Percentiles rank a stretch among this genome's conserved stretches.
These are phyloP conservation scores for Penicillium manginii DNA, from an alignment of 495 filamentous ascomycete species.

Conservation along the genomic window DNA sequence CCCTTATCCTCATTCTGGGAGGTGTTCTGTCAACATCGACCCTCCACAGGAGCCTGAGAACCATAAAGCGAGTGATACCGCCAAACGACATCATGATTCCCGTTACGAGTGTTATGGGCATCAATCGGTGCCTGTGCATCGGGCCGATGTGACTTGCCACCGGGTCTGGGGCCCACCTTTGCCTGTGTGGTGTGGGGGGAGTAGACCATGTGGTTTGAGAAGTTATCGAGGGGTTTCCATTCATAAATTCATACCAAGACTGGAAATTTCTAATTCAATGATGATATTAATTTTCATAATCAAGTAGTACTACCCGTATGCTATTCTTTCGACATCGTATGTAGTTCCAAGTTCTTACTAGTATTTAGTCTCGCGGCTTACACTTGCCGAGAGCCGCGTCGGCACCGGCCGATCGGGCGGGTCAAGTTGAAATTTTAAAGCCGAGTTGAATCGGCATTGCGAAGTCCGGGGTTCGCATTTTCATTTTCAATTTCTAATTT, in stretches of 20 bases:
- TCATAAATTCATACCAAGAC: background rate
- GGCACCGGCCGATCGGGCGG: constrained; percentile 4
- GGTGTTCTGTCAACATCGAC: background rate
- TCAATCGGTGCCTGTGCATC: background rate
- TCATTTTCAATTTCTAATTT: too few species aligned
- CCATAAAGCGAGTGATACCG: background rate
- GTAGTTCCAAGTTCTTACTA: too few species aligned
- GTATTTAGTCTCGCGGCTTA: background rate
- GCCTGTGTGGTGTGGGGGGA: background rate
- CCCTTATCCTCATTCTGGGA: background rate
- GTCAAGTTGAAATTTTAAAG: constrained; percentile 4
- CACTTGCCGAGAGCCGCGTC: background rate
- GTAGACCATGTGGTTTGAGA: background rate
- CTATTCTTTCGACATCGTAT: too few species aligned
- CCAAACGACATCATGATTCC: background rate
- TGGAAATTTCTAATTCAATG: too few species aligned
- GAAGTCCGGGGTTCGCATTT: background rate
- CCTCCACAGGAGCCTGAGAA: background rate
- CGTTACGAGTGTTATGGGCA: background rate
- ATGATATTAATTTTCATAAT: too few species aligned
- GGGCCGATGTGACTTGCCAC: background rate
- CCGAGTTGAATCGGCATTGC: constrained; percentile 4
- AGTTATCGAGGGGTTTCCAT: background rate
- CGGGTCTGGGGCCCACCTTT: constrained; percentile 3
- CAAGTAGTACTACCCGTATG: too few species aligned